phyloP scores from a whole-genome alignment of 1,139 yeast species.

The Scheffersomyces insectosa region DNA sequence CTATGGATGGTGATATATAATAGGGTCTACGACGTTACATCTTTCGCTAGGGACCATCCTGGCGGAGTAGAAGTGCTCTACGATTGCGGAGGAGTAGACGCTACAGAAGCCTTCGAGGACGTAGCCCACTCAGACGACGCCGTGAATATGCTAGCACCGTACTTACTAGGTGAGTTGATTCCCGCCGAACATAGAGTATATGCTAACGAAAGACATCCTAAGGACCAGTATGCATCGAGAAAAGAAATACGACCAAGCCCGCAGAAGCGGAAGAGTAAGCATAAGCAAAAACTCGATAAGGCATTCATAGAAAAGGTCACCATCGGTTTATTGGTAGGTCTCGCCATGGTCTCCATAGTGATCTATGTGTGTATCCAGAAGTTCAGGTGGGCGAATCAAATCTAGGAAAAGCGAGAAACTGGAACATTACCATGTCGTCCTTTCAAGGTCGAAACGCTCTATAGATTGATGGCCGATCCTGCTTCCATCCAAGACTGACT shows the following conservation, averaged over 20 bases:
- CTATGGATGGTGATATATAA: conserved; percentile 70
- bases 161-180: conserved; percentile 33
- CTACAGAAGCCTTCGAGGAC: conserved; percentile 59
- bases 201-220: conserved; percentile 10
- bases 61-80: conserved; percentile 70
- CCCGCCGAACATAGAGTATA: conserved; percentile 18
- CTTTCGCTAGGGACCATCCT: conserved; percentile 55
- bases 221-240: neutral
- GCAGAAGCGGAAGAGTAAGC: conserved; percentile 3
- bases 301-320: conserved; percentile 19
- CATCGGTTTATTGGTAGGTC: conserved; percentile 18
- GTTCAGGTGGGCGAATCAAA: conserved; percentile 23
- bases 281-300: conserved; percentile 4
- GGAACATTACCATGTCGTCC: no score
- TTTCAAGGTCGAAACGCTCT: no score
- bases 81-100: conserved; percentile 76
- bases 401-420: no score
- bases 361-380: conserved; percentile 30
- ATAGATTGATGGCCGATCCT: no score
- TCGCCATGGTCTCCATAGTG: conserved; percentile 27
- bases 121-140: conserved; percentile 52
- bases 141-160: conserved; percentile 39
- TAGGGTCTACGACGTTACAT: conserved; percentile 60
- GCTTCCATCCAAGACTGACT: no score
- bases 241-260: conserved; percentile 1